A percentile compares a stretch with the other conserved stretches of the same genome.
Evolutionary conservation across 2,329 filamentous ascomycete genomes (phyloP).

Genomic region (Fusarium phyllophilum): DNA sequence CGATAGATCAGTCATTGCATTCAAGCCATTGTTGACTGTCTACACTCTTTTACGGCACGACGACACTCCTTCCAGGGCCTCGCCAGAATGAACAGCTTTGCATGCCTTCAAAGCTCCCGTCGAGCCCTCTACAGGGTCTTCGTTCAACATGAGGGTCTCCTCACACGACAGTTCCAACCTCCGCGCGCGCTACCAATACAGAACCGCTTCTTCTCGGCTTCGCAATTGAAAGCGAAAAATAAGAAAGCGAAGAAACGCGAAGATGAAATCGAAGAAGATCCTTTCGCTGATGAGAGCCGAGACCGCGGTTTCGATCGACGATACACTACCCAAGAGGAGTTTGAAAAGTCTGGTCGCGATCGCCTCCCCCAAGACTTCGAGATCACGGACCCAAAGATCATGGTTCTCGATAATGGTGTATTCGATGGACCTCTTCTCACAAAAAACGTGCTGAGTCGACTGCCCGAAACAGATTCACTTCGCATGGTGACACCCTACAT

Average conservation of each 20-base stretch:
- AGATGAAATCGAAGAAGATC: not conserved
- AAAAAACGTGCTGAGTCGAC: constrained; percentile 53
- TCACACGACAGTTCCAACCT: constrained; percentile 38
- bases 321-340: constrained; percentile 49
- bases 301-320: constrained; percentile 45
- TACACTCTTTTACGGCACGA: constrained; percentile 3
- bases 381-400: constrained; percentile 56
- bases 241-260: not conserved
- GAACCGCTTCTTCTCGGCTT: constrained; percentile 26
- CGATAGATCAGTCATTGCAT: constrained; percentile 19
- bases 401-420: constrained; percentile 54
- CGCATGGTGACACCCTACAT: constrained; percentile 55
- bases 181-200: constrained; percentile 19
- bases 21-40: constrained; percentile 22
- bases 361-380: constrained; percentile 56
- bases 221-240: constrained; percentile 14
- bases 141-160: constrained; percentile 46
- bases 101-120: constrained; percentile 57
- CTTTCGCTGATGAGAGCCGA: constrained; percentile 29
- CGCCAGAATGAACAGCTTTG: constrained; percentile 51
- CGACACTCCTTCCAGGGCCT: not conserved
- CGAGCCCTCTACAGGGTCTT: constrained; percentile 60
- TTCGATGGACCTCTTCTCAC: constrained; percentile 54
- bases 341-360: constrained; percentile 49
- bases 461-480: constrained; percentile 52